Evolutionary conservation across 345 rosid genomes (phyloP).

Genomic region (Hevea brasiliensis): DNA sequence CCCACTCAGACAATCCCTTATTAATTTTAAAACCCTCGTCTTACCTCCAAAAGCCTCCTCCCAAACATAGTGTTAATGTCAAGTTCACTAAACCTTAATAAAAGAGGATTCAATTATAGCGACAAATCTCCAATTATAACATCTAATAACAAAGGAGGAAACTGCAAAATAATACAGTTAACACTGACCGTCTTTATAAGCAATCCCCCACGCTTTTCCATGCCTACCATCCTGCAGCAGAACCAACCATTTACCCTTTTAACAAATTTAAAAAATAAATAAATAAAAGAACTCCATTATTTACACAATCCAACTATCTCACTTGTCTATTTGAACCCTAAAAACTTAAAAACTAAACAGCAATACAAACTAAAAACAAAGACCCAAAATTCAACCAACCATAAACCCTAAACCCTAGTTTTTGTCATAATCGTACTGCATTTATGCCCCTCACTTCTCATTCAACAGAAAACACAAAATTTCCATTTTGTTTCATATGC

Average conservation of each 20-base stretch:
- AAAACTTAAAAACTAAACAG: not conserved
- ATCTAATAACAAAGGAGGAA: not conserved
- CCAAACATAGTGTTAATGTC: no score
- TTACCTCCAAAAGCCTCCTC: no score
- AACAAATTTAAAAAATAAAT: no score
- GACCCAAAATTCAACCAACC: not conserved
- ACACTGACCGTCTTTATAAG: conserved; percentile 80
- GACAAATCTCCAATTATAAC: not conserved
- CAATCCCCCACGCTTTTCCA: conserved; percentile 97
- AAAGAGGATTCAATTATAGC: not conserved
- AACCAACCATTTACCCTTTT: conserved; percentile 11
- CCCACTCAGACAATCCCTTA: not conserved
- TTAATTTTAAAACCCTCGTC: no score
- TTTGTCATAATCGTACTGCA: not conserved
- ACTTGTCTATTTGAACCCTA: not conserved
- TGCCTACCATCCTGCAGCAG: conserved; percentile 80
- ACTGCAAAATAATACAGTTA: not conserved
- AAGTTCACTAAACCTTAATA: not conserved
- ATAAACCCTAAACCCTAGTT: conserved; percentile 12
- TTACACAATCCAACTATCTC: not conserved
- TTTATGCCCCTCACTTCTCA: not conserved
- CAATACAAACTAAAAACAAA: not conserved
- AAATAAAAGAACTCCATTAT: not conserved
- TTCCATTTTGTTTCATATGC: not conserved
- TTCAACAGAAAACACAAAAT: not conserved